Percentiles rank a stretch among this genome's conserved stretches.
Evolutionary conservation across 768 basidiomycete genomes (phyloP).

Genomic region (Pisolithus tinctorius): DNA sequence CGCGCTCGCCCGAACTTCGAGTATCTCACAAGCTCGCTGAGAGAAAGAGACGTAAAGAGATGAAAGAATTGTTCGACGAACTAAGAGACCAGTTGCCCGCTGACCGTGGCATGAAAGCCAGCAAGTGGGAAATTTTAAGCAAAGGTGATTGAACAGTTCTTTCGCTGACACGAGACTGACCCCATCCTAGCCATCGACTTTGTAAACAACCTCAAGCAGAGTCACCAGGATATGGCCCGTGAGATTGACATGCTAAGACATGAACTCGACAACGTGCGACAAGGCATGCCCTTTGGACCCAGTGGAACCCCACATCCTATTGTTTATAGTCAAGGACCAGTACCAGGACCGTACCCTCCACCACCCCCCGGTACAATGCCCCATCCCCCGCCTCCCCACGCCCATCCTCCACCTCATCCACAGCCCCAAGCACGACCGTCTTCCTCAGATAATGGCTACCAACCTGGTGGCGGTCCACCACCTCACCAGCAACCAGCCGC

Average conservation of each 20-base stretch:
- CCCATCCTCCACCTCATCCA: conserved; percentile 28
- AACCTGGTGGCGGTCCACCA: conserved; percentile 34
- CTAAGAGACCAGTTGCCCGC: conserved; percentile 87
- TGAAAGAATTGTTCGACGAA: conserved; percentile 98
- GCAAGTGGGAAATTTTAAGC: conserved; percentile 98
- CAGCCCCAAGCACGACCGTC: conserved; percentile 47
- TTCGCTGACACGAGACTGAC: conserved; percentile 1
- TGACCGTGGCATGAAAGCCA: conserved; percentile 91
- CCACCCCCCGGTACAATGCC: conserved; percentile 40
- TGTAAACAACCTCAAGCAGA: conserved; percentile 70
- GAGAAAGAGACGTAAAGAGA: conserved; percentile 94
- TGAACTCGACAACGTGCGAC: conserved; percentile 59
- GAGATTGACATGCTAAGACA: conserved; percentile 76
- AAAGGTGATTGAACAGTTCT: conserved; percentile 53
- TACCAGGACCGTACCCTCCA: conserved; percentile 39
- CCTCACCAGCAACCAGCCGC: conserved; percentile 18
- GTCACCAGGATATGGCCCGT: conserved; percentile 67
- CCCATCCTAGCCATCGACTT: conserved; percentile 72
- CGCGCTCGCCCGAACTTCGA: conserved; percentile 89
- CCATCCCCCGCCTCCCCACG: conserved; percentile 30
- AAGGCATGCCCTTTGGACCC: conserved; percentile 49
- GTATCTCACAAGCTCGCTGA: conserved; percentile 97
- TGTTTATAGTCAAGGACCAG: conserved; percentile 46
- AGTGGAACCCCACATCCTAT: conserved; percentile 41
- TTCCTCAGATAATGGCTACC: conserved; percentile 55